Base-by-base conservation (phyloP, 2,329 filamentous ascomycete species). In the Sphaerulina populicola region DNA sequence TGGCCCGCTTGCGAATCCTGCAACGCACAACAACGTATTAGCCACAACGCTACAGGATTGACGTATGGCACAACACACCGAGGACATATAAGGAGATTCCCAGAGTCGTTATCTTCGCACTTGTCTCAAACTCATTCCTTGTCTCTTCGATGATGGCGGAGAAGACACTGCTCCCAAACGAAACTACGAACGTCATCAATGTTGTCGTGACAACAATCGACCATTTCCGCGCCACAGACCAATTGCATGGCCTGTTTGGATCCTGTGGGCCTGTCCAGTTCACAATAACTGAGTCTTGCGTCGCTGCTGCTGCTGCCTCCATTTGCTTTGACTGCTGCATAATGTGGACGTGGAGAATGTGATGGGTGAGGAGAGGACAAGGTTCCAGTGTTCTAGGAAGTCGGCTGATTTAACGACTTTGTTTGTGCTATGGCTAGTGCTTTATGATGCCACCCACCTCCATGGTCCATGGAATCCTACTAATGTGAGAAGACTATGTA, bases 41-140 rank as follows among this genome's bases (percentile, higher is more conserved):
- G 36, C 36, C 8, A 27, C 39, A 18, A n/a, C 12, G 29, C 30
- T 29, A 4, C 14, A 31, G 14, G 33, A 11, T 14, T 10, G 21
- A 31, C 7, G 12, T 6, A 39, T 15, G 6, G n/a, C 27, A 23
- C 33, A 15, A 23, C 46, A 31, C 14, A 48, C 56, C 47, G 52
- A 30, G 76, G 7, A 79, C 70, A 40, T 75, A 74, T 4, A 79
- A 62, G 21, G 71, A 72, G 0, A 74, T 76, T 0, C 73, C 75
- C 9, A 79, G 60, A 0, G 71, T 69, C 53, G 72, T 76, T 3
- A 77, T 72, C 44, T 75, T 71, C 0, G 59, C 64, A 0, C 71
- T 70, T 0, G 78, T 75, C 18, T 64, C 57, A 53, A 71, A 79
- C 42, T 72, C 47, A 39, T 64, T 51, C 2, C 71, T 63, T 0